Evolutionary conservation across 2,329 filamentous ascomycete genomes (phyloP), one percentile per base, ranked within the genome.

Genomic region (Alternaria rosae): DNA sequence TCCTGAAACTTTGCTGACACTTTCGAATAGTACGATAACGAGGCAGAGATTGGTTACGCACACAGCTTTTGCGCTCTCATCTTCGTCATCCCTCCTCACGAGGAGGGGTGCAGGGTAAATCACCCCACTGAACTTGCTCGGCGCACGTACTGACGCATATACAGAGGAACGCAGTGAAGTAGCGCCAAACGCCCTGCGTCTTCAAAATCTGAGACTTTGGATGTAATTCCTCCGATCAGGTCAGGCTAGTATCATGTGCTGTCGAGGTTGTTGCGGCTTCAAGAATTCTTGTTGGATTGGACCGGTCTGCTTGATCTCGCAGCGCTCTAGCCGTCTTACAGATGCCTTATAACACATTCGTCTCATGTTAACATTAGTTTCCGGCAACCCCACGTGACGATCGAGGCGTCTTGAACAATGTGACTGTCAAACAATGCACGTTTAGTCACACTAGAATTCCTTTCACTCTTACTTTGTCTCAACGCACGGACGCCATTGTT

Each of bases 1-100:
- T 10, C 25, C 5, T 17, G 8, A 10, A n/a, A 12, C 7, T 38
- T 12, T 41, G 8, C 28, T 56, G 3, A 45, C 11, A 17, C 9
- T 5, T 50, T 3, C 21, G 11, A 13, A 17, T 21, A 72, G 70
- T 73, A 72, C 25, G 64, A 65, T 15, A 73, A 72, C 23, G 7
- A 65, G 23, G 52, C 64, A 28, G 53, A 52, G 2, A 12, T 55
- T n/a, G 42, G 42, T 4, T 44, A 12, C 5, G 10, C 47, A 13
- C 69, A 70, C 50, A 66, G 57, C 11, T 54, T 54, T 43, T 65
- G 65, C 11, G 67, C 64, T 17, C 56, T 72, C 5, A 54, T 72
- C 43, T 53, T 72, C 52, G 30, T 26, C 2, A 57, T 69, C 11
- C 66, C 62, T 4, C 12, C 63, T 3, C 52, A 54, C 47, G 9